Evolutionary conservation across 805 yeast species (phyloP).

Genomic region (Candida ipomoeae): DNA sequence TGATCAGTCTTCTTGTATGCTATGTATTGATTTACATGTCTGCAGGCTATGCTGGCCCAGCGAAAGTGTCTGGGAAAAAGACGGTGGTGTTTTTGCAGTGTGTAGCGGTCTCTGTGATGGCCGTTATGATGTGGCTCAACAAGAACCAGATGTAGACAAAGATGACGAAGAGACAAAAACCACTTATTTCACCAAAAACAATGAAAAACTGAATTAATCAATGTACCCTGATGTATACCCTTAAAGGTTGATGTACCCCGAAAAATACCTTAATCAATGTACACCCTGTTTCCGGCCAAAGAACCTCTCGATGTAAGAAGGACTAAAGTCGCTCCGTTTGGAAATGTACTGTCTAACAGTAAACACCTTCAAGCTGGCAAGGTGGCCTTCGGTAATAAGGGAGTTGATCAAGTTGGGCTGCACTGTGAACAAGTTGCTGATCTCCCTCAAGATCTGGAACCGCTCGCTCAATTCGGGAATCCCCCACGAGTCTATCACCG

Average conservation of each 20-base stretch:
- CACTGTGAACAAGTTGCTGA: constrained; percentile 80
- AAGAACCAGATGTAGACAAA: constrained; percentile 9
- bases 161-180: no score
- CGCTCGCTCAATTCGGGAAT: constrained; percentile 56
- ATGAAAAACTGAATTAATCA: no score
- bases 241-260: no score
- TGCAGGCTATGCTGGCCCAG: background rate
- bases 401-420: constrained; percentile 77
- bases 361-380: constrained; percentile 59
- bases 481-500: constrained; percentile 63
- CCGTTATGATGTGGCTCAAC: constrained; percentile 3
- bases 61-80: background rate
- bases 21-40: constrained; percentile 12
- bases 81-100: background rate
- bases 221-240: no score
- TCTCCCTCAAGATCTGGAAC: constrained; percentile 70
- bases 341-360: constrained; percentile 62
- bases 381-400: constrained; percentile 74
- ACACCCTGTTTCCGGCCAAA: constrained; percentile 29
- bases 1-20: constrained; percentile 7
- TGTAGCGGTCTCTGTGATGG: constrained; percentile 1
- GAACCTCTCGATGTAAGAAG: constrained; percentile 46
- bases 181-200: no score
- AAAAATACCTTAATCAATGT: background rate
- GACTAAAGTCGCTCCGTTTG: constrained; percentile 66